A percentile compares a stretch with the other conserved stretches of the same genome.
Conservation (phyloP, 2,329 filamentous ascomycete species). For the Fusarium praegraminearum region DNA sequence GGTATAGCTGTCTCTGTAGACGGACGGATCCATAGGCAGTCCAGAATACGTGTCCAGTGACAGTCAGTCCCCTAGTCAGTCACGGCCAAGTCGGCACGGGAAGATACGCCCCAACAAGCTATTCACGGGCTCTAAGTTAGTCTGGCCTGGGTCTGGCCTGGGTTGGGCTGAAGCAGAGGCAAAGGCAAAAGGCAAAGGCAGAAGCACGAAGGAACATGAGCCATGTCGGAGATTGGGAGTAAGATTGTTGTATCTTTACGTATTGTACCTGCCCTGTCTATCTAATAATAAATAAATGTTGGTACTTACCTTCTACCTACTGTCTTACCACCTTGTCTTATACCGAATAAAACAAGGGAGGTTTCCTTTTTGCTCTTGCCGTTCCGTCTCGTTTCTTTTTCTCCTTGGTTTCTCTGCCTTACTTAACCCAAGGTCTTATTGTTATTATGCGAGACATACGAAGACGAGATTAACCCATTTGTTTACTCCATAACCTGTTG, state of each 20-base stretch:
- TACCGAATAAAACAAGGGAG: background rate
- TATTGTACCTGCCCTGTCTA: background rate
- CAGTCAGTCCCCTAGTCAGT: constrained; percentile 9
- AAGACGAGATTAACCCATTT: constrained; percentile 35
- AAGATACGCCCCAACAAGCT: constrained; percentile 32
- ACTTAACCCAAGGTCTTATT: background rate
- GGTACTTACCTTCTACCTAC: background rate
- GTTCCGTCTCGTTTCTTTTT: constrained; percentile 18
- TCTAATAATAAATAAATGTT: background rate
- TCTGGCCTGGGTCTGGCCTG: background rate
- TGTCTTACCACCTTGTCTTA: background rate
- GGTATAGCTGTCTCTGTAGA: background rate
- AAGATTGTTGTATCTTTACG: background rate
- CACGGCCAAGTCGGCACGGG: constrained; percentile 38
- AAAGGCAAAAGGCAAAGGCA: background rate
- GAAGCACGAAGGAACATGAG: constrained; percentile 9
- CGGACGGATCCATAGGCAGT: constrained; percentile 1
- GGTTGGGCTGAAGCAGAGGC: constrained; percentile 1
- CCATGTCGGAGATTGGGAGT: background rate
- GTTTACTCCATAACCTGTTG: constrained; percentile 18
- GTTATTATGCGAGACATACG: constrained; percentile 17
- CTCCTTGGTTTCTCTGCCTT: constrained; percentile 1
- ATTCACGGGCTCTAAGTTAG: constrained; percentile 21
- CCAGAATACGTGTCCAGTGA: constrained; percentile 30
- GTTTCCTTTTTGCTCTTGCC: background rate